Base-by-base conservation (phyloP, 1,284 basidiomycete species). In the Leccinum huronense region DNA sequence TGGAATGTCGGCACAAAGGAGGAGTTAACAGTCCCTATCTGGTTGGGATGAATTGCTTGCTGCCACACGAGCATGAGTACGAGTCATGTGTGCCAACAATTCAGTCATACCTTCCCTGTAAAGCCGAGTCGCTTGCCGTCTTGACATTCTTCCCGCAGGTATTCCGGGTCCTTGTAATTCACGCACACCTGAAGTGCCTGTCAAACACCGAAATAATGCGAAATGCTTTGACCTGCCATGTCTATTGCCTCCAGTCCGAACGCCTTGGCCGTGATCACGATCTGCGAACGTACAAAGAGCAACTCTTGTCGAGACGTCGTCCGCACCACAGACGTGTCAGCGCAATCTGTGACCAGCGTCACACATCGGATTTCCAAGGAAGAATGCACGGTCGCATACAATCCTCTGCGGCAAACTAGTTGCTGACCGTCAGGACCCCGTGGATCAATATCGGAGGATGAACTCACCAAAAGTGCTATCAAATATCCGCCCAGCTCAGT, bases 21-120 rank as follows among this genome's bases (percentile, higher is more conserved):
- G 4, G 82, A 77, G 68, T 95, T 93, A 48, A 97, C 94, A 5
- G 84, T 80, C 27, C 86, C 84, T 3, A 97, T 86, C 76, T 98
- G 96, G 13, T 80, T 80, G 0, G 96, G 95, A 77, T 98, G 96
- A 60, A 98, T 97, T 1, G 93, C 94, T 93, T 97, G 95, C 91
- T 95, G 70, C 23, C 68, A 27, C 55, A n/a, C 58, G 38, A 40
- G 60, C 27, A 59, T 65, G 51, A 65, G 55, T n/a, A 51, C 51
- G 23, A 45, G n/a, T 38, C 62, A 23, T 33, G 48, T 33, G 45
- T 59, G 40, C 31, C 11, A 63, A 48, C 34, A 58, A 62, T 19
- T 27, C 14, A 19, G 27, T 13, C 51, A 48, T 53, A 88, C 93
- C 83, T 97, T 97, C 57, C 94, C 94, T 31, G 88, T 90, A 71